phyloP scores from a whole-genome alignment of 140 eudicot species.

The Ambrosia hybrid region DNA sequence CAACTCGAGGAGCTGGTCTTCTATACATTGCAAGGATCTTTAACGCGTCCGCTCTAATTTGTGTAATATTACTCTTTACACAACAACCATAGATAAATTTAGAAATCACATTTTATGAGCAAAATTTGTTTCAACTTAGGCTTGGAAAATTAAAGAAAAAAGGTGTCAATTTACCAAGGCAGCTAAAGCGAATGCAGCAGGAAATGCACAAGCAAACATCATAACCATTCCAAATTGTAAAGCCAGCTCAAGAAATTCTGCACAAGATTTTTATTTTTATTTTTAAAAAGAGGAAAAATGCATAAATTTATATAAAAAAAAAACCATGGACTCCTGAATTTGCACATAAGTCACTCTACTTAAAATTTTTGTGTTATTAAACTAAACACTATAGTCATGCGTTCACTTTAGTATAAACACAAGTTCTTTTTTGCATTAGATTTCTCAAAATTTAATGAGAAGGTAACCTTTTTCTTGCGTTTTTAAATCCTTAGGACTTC shows the following conservation, averaged over 20 bases:
- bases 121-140: background rate
- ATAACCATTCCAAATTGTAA: conserved; percentile 96
- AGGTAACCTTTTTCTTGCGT: background rate
- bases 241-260: conserved; percentile 87
- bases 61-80: conserved; percentile 63
- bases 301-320: background rate
- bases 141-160: background rate
- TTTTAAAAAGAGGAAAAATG: background rate
- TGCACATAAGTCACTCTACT: background rate
- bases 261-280: conserved; percentile 7
- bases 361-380: background rate
- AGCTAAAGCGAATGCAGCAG: conserved; percentile 87
- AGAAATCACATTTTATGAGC: background rate
- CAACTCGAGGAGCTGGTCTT: conserved; percentile 81
- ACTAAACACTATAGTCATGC: too few relatives aligned
- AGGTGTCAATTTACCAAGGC: conserved; percentile 54
- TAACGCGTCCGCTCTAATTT: conserved; percentile 87
- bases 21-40: conserved; percentile 76
- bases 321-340: background rate
- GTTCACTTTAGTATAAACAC: too few relatives aligned
- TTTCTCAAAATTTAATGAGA: too few relatives aligned
- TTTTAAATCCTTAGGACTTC: background rate
- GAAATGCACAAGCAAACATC: conserved; percentile 99
- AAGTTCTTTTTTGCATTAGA: background rate
- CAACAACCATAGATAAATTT: conserved; percentile 30